Evolutionary conservation across 2,329 filamentous ascomycete species (phyloP), one percentile per base, ranked within the genome.

Genomic region (Didymella segeticola): DNA sequence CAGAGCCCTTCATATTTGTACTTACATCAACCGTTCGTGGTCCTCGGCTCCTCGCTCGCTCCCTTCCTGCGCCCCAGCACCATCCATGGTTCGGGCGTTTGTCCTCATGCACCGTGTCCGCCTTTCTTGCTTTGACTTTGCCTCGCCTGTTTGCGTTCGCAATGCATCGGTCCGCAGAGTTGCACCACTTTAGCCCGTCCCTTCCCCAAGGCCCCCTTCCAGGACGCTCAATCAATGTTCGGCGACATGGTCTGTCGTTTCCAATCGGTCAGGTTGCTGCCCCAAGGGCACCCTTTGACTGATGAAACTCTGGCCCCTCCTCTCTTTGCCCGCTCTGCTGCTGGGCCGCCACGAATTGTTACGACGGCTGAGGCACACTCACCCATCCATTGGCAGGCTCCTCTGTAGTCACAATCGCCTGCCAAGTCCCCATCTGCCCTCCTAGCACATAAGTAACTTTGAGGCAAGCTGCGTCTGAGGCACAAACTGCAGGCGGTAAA

Each of bases 81-180:
- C 10, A 36, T 20, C 33, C 33, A 36, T 36, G 33, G 30, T 3
- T 36, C 33, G 33, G 17, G 33, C 27, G 33, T 52, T 33, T 41
- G 39, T 29, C 30, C 34, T 34, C 15, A 19, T 45, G 47, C 53
- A 42, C 43, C 47, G 39, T 49, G 37, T 23, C 38, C 36, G 29
- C 42, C 37, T 12, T 15, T 47, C 43, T 39, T 42, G n/a, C n/a
- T 29, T 43, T 30, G 38, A 34, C 38, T 31, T 43, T 22, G 14
- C 23, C 37, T 59, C 37, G 38, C 34, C 56, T 50, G 55, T 63
- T 53, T 60, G 60, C 58, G 54, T 58, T 38, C 29, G 43, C 52
- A 54, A 51, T 56, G 61, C 59, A 42, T 56, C 58, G 52, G 47
- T 48, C 47, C 52, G 56, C 56, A 60, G 47, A 59, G 51, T 57